These are phyloP conservation scores for Austroboletus festivus DNA, from an alignment of 768 basidiomycete species.

Conservation along the genomic window DNA sequence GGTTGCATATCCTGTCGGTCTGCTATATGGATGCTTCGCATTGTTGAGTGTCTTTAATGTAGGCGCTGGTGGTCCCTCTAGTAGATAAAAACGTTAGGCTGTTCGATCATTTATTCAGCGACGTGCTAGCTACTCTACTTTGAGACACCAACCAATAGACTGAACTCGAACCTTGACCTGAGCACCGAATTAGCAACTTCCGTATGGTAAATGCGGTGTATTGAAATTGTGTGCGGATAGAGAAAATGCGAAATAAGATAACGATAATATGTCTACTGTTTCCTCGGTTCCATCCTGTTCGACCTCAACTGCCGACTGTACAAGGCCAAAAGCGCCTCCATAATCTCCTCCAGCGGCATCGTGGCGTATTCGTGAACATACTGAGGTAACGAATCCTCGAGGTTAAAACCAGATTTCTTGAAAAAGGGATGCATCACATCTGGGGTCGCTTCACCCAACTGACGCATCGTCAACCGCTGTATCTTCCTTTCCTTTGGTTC, in stretches of 20 bases:
- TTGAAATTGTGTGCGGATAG: background rate
- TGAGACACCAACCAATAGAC: background rate
- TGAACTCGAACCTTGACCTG: no score
- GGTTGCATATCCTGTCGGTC: constrained; percentile 93
- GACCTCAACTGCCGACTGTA: constrained; percentile 71
- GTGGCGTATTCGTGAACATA: constrained; percentile 87
- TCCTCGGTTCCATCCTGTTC: constrained; percentile 16
- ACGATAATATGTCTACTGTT: background rate
- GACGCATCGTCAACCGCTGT: constrained; percentile 79
- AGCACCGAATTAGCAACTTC: no score
- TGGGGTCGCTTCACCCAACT: constrained; percentile 85
- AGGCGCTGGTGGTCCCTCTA: constrained; percentile 32
- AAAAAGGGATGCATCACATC: constrained; percentile 87
- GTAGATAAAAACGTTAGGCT: constrained; percentile 34
- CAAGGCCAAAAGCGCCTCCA: constrained; percentile 71
- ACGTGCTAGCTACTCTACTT: background rate
- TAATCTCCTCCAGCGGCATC: constrained; percentile 78
- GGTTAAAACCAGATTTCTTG: constrained; percentile 77
- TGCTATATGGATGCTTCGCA: constrained; percentile 93
- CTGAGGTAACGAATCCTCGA: constrained; percentile 82
- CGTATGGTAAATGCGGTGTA: no score
- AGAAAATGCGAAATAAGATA: background rate
- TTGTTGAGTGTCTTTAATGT: constrained; percentile 87
- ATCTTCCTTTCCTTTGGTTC: constrained; percentile 58
- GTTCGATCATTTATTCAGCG: constrained; percentile 9